phyloP scores from a whole-genome alignment of 225 moss, liverwort and hornwort genomes.

The Neckera pumila region DNA sequence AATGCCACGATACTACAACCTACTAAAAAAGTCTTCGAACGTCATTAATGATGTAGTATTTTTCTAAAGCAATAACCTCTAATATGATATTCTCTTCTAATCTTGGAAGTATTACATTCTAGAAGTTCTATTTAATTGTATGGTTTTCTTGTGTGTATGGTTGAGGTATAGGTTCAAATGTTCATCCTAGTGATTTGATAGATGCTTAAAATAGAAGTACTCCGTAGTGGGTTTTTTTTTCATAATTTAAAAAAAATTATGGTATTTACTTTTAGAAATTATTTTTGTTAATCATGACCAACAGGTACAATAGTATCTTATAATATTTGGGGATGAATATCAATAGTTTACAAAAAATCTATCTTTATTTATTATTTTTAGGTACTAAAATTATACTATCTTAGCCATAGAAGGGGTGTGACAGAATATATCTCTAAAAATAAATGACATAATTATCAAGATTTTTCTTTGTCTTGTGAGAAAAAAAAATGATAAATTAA shows the following conservation, averaged over 20 bases:
- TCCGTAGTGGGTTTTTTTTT: too few relatives aligned
- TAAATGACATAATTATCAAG: background rate
- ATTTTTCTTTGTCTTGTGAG: fast-evolving
- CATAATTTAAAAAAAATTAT: too few relatives aligned
- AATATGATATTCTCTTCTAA: too few relatives aligned
- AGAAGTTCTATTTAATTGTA: too few relatives aligned
- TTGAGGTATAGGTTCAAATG: background rate
- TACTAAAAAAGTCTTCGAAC: too few relatives aligned
- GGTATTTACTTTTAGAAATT: background rate
- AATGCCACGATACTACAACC: too few relatives aligned
- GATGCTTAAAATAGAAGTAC: too few relatives aligned
- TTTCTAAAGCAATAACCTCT: too few relatives aligned
- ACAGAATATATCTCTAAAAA: background rate
- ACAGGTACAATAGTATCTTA: background rate
- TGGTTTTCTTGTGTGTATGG: background rate
- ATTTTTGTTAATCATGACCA: background rate
- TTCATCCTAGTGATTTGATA: background rate
- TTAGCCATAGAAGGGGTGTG: background rate
- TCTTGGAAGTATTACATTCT: too few relatives aligned
- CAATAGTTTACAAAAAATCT: too few relatives aligned
- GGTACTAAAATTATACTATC: background rate
- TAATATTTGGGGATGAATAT: fast-evolving
- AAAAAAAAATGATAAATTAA: background rate
- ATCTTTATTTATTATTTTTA: background rate
- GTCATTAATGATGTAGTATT: too few relatives aligned